A percentile compares a stretch with the other conserved stretches of the same genome.
These are phyloP conservation scores for Daldinia caldariorum DNA, from an alignment of 495 filamentous ascomycete species.

Conservation along the genomic window DNA sequence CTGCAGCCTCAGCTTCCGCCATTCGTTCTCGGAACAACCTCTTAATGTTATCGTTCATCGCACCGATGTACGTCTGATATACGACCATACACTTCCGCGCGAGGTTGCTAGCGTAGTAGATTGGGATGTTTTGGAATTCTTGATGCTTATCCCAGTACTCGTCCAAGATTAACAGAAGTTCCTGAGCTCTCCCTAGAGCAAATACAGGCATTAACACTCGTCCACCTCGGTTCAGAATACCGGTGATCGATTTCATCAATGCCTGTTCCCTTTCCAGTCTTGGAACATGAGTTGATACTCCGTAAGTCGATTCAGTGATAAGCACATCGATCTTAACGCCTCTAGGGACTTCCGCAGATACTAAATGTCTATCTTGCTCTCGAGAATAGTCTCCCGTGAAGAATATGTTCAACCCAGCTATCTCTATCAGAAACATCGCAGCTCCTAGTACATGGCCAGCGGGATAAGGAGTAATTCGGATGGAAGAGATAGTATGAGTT, in stretches of 20 bases:
- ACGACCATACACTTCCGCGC: slow-evolving; percentile 98
- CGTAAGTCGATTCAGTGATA: slow-evolving; percentile 97
- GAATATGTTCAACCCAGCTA: slow-evolving; percentile 92
- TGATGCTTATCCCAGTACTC: slow-evolving; percentile 93
- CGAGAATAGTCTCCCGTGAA: slow-evolving; percentile 98
- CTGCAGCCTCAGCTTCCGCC: slow-evolving; percentile 82
- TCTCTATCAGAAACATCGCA: slow-evolving; percentile 97
- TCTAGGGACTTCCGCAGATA: slow-evolving; percentile 86
- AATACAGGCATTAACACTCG: slow-evolving; percentile 96
- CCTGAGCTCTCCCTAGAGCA: slow-evolving; percentile 91
- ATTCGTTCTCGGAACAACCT: slow-evolving; percentile 84
- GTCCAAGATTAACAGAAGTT: slow-evolving; percentile 91
- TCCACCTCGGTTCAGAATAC: slow-evolving; percentile 87
- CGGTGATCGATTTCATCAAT: slow-evolving; percentile 93
- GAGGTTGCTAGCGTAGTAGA: slow-evolving; percentile 95
- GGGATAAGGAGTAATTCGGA: slow-evolving; percentile 95
- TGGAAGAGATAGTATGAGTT: slow-evolving; percentile 94
- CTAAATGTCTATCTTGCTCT: slow-evolving; percentile 92
- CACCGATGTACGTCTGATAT: slow-evolving; percentile 95
- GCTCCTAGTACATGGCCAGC: slow-evolving; percentile 98
- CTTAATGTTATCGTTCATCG: slow-evolving; percentile 99
- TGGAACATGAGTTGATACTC: slow-evolving; percentile 89
- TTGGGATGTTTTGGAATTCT: slow-evolving; percentile 87
- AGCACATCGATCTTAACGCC: slow-evolving; percentile 91
- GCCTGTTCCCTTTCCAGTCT: slow-evolving; percentile 88